Conservation (phyloP, 2,329 filamentous ascomycete species). For the Sphaceloma murrayae region DNA sequence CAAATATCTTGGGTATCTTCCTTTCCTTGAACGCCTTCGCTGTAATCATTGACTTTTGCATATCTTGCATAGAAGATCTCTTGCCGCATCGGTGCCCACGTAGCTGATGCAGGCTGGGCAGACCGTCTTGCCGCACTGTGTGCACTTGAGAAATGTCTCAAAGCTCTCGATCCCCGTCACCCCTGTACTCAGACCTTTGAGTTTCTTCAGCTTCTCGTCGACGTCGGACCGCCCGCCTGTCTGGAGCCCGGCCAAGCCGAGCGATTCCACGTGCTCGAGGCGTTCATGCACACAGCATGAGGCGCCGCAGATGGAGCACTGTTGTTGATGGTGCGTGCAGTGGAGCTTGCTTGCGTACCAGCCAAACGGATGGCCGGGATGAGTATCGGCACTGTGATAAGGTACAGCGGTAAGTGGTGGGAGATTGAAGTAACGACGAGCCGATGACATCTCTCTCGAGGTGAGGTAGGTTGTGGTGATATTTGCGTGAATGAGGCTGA, state of each 20-base stretch:
- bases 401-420: slow-evolving; percentile 6
- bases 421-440: slow-evolving; percentile 15
- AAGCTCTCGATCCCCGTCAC: slow-evolving; percentile 20
- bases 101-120: slow-evolving; percentile 19
- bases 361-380: slow-evolving; percentile 19
- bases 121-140: slow-evolving; percentile 19
- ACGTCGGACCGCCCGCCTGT: not conserved
- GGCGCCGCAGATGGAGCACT: slow-evolving; percentile 18
- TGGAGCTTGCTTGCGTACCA: slow-evolving; percentile 21
- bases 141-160: slow-evolving; percentile 21
- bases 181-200: slow-evolving; percentile 8
- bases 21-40: not conserved
- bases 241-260: slow-evolving; percentile 6
- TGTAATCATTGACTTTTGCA: not conserved
- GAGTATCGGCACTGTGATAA: not conserved
- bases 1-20: not conserved
- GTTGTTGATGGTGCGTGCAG: slow-evolving; percentile 18
- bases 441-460: slow-evolving; percentile 15
- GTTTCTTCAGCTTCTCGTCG: slow-evolving; percentile 3
- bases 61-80: not conserved
- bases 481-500: not conserved
- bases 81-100: not conserved
- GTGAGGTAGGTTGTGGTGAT: not conserved
- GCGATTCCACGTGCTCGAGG: slow-evolving; percentile 15
- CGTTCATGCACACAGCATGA: slow-evolving; percentile 19